Percentiles rank a stretch among this genome's conserved stretches.
Evolutionary conservation across 305 asterid species (phyloP).

Genomic region (Fraxinus baroniana): DNA sequence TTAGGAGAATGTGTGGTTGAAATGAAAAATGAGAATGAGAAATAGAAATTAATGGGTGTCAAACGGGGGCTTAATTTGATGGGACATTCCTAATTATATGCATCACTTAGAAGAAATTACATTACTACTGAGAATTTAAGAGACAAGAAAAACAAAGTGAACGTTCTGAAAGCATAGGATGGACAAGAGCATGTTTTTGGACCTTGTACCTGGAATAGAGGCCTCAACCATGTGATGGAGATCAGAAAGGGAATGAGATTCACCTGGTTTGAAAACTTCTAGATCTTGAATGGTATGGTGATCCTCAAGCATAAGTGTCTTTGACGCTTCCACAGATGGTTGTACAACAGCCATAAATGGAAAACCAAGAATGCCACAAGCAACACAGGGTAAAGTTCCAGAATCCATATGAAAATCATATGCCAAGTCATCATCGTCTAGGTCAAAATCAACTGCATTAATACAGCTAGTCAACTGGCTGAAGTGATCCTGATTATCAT

Average conservation of each 20-base stretch:
- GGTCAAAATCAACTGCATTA: constrained; percentile 55
- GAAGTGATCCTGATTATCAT: constrained; percentile 35
- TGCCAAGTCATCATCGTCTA: constrained; percentile 65
- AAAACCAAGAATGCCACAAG: constrained; percentile 97
- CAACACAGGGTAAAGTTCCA: constrained; percentile 89
- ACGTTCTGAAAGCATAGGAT: background rate
- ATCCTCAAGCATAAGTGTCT: constrained; percentile 37
- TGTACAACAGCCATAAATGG: constrained; percentile 93
- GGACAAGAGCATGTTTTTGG: background rate
- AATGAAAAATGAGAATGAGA: too few species aligned
- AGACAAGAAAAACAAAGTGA: background rate
- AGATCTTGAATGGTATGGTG: constrained; percentile 23
- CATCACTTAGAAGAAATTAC: constrained; percentile 7
- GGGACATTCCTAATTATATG: constrained; percentile 7
- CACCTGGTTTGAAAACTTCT: constrained; percentile 30
- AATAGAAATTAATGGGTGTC: too few species aligned
- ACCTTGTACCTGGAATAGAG: constrained; percentile 50
- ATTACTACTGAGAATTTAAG: background rate
- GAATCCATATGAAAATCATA: constrained; percentile 83
- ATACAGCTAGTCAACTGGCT: constrained; percentile 57
- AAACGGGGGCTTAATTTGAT: too few species aligned
- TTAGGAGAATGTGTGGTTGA: too few species aligned
- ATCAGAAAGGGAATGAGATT: constrained; percentile 25
- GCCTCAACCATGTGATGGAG: constrained; percentile 29
- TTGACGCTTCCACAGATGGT: constrained; percentile 63